Base-by-base conservation (phyloP, 495 filamentous ascomycete genomes). In the Tuber aestivum region DNA sequence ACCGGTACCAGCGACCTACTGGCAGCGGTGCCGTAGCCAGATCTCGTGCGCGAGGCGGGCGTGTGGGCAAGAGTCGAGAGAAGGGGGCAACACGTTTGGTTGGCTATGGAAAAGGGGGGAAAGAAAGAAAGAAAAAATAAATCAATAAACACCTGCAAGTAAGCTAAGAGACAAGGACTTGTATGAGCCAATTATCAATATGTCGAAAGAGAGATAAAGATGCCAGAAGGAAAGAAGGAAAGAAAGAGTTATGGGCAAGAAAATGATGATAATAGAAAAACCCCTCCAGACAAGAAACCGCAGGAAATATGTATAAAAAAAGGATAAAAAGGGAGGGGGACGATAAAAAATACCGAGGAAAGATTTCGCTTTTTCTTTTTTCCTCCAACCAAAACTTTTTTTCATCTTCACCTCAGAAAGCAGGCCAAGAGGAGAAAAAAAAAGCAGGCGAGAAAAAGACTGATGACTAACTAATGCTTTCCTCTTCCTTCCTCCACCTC, bases 181-280 rank as follows among this genome's bases (percentile, higher is more conserved):
- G 56, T 65, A 65, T 32, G 56, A 65, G 27, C 56, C 56, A 65
- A 65, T 65, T 65, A 65, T 65, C 56, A 65, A 65, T 56, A 56
- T 65, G n/a, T 65, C 56, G n/a, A 32, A 65, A 23, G 10, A 23
- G 50, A 61, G n/a, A 61, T n/a, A 27, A 61, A 65, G 27, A 65
- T 65, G 56, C 56, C 56, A 6, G 56, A 65, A 61, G 12, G n/a
- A 61, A 65, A 65, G 27, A 27, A 27, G 27, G 50, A 61, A 61
- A 50, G 8, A 56, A n/a, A 32, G 10, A 65, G 56, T 65, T 65
- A 65, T 27, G 32, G 32, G 56, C 56, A 65, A 27, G 56, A 65
- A 65, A 65, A 7, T 32, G 56, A 65, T 32, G 32, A 32, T 8
- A n/a, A n/a, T n/a, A 10, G 48, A 10, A 56, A 56, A 56, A 56